Base-by-base conservation (phyloP, 1,284 basidiomycete species). In the Irpex sp. region DNA sequence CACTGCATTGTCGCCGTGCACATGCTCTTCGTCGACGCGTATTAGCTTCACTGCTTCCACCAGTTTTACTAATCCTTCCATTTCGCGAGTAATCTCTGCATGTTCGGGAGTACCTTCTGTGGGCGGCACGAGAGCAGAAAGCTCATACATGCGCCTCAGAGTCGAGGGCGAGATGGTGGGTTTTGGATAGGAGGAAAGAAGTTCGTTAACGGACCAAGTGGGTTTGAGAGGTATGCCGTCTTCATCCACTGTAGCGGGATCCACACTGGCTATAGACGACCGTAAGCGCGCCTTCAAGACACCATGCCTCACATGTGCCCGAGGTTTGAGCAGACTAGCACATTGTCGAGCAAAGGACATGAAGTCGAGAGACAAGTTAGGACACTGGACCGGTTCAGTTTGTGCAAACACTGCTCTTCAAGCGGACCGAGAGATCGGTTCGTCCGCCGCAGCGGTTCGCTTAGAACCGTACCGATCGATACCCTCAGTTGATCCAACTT, bases 21-120 rank as follows among this genome's bases (percentile, higher is more conserved):
- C 19, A 55, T 33, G 11, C 19, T 43, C n/a, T 43, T 63, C 63
- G 33, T 71, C 70, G 21, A 82, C 78, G 61, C 88, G 74, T 46
- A 87, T 85, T 33, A 89, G 72, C 71, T 83, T 89, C 59, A 92
- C 90, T 4, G 90, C 90, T 70, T 93, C 90, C 8, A 93, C 90
- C 5, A 93, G 78, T 66, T 81, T 83, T 63, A 92, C 78, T 51
- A 93, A 80, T 60, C 87, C 86, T 68, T 88, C 87, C 66, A 93
- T 75, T 64, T 90, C 86, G 35, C 66, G 64, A 61, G 83, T 85
- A 47, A 89, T 73, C 19, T 74, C 70, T 4, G 70, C 68, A 66
- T 86, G 81, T 63, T 85, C 82, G 4, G 70, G 67, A 0, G 88
- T 83, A 49, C 80, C 83, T 64, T 84, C 78, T 43, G 75, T 70